Evolutionary conservation across 129 eudicot species (phyloP).

Genomic region (Kitagawia praeruptora): DNA sequence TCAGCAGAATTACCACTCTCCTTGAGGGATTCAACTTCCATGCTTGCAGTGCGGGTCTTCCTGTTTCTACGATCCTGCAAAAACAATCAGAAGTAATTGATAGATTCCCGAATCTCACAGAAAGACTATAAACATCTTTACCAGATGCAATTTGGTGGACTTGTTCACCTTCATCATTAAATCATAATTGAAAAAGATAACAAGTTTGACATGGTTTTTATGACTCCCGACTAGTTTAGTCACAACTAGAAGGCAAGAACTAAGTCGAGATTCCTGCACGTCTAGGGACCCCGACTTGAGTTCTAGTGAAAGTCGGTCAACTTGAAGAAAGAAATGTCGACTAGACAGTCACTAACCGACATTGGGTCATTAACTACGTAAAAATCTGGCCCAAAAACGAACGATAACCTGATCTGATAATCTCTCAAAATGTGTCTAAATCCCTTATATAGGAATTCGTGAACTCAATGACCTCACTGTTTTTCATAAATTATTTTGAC

Average conservation of each 20-base stretch:
- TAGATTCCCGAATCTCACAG: background rate
- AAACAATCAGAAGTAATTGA: background rate
- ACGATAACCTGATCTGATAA: too few species aligned
- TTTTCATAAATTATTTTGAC: too few species aligned
- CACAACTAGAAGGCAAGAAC: background rate
- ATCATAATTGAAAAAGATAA: background rate
- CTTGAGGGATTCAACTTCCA: slow-evolving; percentile 61
- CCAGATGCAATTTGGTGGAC: background rate
- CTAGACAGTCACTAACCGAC: too few species aligned
- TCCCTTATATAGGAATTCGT: too few species aligned
- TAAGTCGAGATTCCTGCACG: background rate
- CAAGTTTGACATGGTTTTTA: background rate
- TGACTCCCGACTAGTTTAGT: background rate
- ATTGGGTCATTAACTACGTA: too few species aligned
- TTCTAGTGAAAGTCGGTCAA: too few species aligned
- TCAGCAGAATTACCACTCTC: slow-evolving; percentile 42
- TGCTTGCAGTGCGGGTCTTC: slow-evolving; percentile 66
- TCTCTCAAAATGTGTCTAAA: too few species aligned
- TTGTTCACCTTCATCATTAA: background rate
- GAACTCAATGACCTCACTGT: too few species aligned
- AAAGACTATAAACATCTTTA: background rate
- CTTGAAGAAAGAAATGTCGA: too few species aligned
- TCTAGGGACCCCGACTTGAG: background rate
- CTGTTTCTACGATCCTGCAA: slow-evolving; percentile 72
- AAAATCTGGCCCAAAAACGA: too few species aligned